Conservation (phyloP, 1,139 yeast species). For the Geotrichum phurueaensis region DNA sequence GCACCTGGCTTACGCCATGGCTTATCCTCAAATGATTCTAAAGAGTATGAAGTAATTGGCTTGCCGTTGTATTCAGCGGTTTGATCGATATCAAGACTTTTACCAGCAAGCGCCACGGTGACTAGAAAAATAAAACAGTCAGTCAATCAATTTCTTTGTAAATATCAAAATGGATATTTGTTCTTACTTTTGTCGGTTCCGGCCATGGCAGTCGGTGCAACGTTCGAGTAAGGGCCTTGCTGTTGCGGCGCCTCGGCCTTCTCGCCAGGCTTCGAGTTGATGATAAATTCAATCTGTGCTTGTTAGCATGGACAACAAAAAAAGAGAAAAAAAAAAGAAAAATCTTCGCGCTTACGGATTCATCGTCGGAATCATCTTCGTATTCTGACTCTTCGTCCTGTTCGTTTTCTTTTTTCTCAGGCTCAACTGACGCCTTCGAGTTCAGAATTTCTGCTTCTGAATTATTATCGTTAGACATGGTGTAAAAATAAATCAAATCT, state of each 20-base stretch:
- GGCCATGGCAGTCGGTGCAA: constrained; percentile 21
- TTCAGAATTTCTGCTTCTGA: neutral
- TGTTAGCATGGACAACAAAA: neutral
- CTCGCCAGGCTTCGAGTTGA: constrained; percentile 43
- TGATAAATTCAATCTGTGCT: constrained; percentile 52
- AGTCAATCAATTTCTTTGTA: constrained; percentile 9
- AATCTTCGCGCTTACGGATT: neutral
- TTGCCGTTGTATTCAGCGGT: constrained; percentile 78
- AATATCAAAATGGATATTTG: constrained; percentile 21
- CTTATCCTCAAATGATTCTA: constrained; percentile 80
- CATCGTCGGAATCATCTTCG: constrained; percentile 22
- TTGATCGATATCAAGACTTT: constrained; percentile 62
- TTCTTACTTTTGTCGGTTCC: constrained; percentile 3
- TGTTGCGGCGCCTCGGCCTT: constrained; percentile 34
- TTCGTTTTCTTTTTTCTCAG: neutral
- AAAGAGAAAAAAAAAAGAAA: neutral
- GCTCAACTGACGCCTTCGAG: neutral
- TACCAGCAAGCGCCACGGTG: neutral
- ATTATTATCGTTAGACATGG: constrained; percentile 17
- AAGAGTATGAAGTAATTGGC: constrained; percentile 76
- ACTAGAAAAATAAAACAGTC: neutral
- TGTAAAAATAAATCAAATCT: neutral
- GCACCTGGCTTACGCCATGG: constrained; percentile 99
- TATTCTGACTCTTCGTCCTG: constrained; percentile 16
- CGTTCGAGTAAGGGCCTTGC: constrained; percentile 25